phyloP scores from a whole-genome alignment of 371 early-diverging fungal species.

The Rhizopus arrhizus region DNA sequence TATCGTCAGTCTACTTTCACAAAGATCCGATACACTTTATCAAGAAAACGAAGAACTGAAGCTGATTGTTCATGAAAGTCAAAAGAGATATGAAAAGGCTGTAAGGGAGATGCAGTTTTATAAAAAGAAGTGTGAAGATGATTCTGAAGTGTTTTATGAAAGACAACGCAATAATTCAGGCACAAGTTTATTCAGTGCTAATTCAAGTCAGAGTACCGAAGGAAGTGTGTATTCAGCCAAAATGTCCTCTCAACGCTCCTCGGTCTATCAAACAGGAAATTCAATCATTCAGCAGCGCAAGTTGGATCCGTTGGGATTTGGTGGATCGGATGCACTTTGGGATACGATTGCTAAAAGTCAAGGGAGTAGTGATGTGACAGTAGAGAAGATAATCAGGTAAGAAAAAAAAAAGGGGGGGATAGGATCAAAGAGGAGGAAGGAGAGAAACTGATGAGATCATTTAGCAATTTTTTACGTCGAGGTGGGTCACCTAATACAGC shows the following conservation, averaged over 20 bases:
- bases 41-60: slow-evolving; percentile 36
- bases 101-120: slow-evolving; percentile 56
- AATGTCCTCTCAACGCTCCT: slow-evolving; percentile 17
- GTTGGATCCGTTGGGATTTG: slow-evolving; percentile 44
- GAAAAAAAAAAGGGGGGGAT: no score
- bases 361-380: slow-evolving; percentile 39
- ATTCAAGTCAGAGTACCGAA: slow-evolving; percentile 24
- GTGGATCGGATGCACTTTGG: slow-evolving; percentile 52
- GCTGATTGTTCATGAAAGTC: slow-evolving; percentile 30
- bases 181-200: slow-evolving; percentile 13
- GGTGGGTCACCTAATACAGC: slow-evolving; percentile 54
- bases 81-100: slow-evolving; percentile 50
- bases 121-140: slow-evolving; percentile 40
- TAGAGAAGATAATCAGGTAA: slow-evolving; percentile 51
- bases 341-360: slow-evolving; percentile 42
- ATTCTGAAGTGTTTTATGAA: slow-evolving; percentile 23
- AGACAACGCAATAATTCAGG: slow-evolving; percentile 18
- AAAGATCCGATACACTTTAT: slow-evolving; percentile 28
- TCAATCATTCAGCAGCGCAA: slow-evolving; percentile 42
- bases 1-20: slow-evolving; percentile 32
- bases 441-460: background rate
- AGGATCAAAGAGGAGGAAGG: no score
- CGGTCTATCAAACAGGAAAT: slow-evolving; percentile 19
- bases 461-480: slow-evolving; percentile 44
- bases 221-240: slow-evolving; percentile 21